Evolutionary conservation across 2,329 filamentous ascomycete species (phyloP).

Genomic region (Apiospora hydei): DNA sequence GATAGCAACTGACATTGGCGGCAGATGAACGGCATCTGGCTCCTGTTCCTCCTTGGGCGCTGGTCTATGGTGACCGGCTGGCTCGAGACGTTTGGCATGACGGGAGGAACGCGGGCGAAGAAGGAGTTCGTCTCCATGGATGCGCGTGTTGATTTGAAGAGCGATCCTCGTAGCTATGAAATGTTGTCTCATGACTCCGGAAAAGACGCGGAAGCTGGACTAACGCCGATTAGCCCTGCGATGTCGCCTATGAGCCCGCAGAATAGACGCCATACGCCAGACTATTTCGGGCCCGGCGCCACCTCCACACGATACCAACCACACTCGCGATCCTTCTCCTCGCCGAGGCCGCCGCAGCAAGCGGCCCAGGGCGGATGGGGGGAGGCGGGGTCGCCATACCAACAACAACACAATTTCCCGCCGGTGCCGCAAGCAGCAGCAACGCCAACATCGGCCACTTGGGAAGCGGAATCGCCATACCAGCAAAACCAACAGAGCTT

Average conservation of each 20-base stretch:
- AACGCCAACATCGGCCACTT: conserved; percentile 41
- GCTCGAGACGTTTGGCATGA: conserved; percentile 67
- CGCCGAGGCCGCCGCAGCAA: conserved; percentile 56
- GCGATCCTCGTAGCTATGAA: conserved; percentile 72
- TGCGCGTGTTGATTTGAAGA: conserved; percentile 67
- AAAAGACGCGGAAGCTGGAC: conserved; percentile 52
- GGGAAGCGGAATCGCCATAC: neutral
- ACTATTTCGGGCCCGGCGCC: conserved; percentile 63
- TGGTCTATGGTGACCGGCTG: conserved; percentile 88
- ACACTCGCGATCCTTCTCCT: conserved; percentile 63
- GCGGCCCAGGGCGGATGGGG: conserved; percentile 44
- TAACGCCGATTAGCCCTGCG: conserved; percentile 58
- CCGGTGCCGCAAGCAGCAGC: conserved; percentile 43
- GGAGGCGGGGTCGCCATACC: conserved; percentile 6
- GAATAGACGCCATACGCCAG: conserved; percentile 56
- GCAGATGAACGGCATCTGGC: conserved; percentile 84
- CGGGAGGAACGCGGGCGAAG: conserved; percentile 58
- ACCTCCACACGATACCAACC: conserved; percentile 60
- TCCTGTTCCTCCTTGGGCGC: conserved; percentile 80
- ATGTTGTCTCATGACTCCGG: conserved; percentile 73
- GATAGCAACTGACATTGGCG: conserved; percentile 31
- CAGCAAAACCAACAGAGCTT: conserved; percentile 25
- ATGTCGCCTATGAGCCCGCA: conserved; percentile 42
- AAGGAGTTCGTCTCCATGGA: conserved; percentile 91
- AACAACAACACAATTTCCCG: conserved; percentile 31